phyloP scores from a whole-genome alignment of 495 filamentous ascomycete species.

The Pseudotulostoma volvatum region DNA sequence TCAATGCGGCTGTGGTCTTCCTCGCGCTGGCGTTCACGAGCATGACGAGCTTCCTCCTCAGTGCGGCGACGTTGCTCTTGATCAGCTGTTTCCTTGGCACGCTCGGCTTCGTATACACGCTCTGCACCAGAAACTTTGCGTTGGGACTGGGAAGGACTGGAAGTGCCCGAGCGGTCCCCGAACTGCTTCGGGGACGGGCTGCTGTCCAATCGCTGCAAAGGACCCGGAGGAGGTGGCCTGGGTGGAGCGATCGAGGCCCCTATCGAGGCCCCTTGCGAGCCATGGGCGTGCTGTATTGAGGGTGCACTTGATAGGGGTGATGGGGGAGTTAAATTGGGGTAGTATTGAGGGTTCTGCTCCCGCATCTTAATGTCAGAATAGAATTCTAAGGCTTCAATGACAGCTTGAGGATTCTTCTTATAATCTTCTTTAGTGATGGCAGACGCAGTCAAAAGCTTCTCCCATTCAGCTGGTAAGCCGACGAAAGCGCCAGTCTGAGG shows the following conservation, averaged over 20 bases:
- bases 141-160: conserved; percentile 22
- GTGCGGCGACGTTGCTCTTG: conserved; percentile 31
- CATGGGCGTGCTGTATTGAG: conserved; percentile 46
- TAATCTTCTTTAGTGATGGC: conserved; percentile 97
- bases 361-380: conserved; percentile 90
- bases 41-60: conserved; percentile 35
- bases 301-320: conserved; percentile 36
- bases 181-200: conserved; percentile 18
- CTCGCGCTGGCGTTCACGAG: conserved; percentile 38
- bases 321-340: conserved; percentile 53
- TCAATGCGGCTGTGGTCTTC: conserved; percentile 52
- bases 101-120: conserved; percentile 23
- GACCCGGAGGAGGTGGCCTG: conserved; percentile 45
- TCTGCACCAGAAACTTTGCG: conserved; percentile 18
- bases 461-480: conserved; percentile 89
- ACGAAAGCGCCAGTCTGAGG: conserved; percentile 83
- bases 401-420: conserved; percentile 92
- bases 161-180: conserved; percentile 17
- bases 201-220: conserved; percentile 27
- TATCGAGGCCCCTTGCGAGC: conserved; percentile 23
- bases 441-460: conserved; percentile 81
- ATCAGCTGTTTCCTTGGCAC: conserved; percentile 34
- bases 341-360: conserved; percentile 62
- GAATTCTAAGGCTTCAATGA: conserved; percentile 93
- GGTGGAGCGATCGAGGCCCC: conserved; percentile 66